A percentile compares a stretch with the other conserved stretches of the same genome.
phyloP scores from a whole-genome alignment of 228 moss, liverwort and hornwort genomes.

The Sphagnum fallax region DNA sequence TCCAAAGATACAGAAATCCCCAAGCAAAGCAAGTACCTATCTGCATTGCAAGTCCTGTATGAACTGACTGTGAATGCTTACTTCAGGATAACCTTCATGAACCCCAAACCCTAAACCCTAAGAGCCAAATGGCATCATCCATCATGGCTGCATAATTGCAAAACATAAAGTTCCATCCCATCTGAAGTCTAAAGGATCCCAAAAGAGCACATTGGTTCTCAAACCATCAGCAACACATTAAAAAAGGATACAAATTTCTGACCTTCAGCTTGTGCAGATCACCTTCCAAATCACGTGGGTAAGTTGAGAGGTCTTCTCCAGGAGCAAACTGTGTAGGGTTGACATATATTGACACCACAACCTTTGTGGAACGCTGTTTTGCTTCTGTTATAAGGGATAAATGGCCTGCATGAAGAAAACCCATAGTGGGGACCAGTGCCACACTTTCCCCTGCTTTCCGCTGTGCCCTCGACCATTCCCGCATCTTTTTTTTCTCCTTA shows the following conservation, averaged over 20 bases:
- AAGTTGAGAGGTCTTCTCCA: conserved; percentile 76
- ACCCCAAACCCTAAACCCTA: too few relatives aligned
- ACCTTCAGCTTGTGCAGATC: conserved; percentile 84
- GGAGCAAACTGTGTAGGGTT: conserved; percentile 91
- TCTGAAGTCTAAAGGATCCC: too few relatives aligned
- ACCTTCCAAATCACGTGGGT: conserved; percentile 73
- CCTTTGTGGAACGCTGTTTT: conserved; percentile 50
- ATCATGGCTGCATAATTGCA: too few relatives aligned
- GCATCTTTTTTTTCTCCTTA: conserved; percentile 67
- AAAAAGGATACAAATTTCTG: not conserved
- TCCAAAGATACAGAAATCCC: too few relatives aligned
- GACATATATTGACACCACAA: conserved; percentile 87
- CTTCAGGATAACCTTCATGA: too few relatives aligned
- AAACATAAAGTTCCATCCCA: too few relatives aligned
- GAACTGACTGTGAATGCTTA: too few relatives aligned
- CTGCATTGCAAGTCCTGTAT: too few relatives aligned
- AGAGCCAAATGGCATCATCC: too few relatives aligned
- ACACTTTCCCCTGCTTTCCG: conserved; percentile 60
- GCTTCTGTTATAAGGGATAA: conserved; percentile 69
- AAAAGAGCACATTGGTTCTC: too few relatives aligned
- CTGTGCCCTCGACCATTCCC: conserved; percentile 64
- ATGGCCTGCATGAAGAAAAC: conserved; percentile 85
- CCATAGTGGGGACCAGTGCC: conserved; percentile 88
- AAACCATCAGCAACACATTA: too few relatives aligned
- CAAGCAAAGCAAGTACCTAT: too few relatives aligned